Evolutionary conservation across 2,329 filamentous ascomycete genomes (phyloP).

Genomic region (Claviceps pazoutovae): DNA sequence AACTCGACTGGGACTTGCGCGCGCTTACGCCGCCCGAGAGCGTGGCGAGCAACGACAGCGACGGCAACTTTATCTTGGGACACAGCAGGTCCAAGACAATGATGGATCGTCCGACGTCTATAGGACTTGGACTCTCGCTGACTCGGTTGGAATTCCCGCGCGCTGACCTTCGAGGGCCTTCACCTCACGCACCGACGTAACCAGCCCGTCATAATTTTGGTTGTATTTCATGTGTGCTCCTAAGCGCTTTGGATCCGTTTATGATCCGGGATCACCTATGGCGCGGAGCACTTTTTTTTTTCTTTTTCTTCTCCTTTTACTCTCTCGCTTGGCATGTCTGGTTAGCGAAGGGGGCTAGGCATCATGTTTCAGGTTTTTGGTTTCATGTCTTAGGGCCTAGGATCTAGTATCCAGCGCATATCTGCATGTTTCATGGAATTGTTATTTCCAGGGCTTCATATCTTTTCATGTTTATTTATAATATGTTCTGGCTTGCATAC

Average conservation of each 20-base stretch:
- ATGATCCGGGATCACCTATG: neutral
- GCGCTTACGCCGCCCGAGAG: slow-evolving; percentile 18
- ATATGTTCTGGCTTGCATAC: neutral
- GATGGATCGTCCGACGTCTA: slow-evolving; percentile 5
- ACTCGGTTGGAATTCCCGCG: slow-evolving; percentile 11
- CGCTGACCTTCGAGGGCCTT: slow-evolving; percentile 4
- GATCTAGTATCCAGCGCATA: neutral
- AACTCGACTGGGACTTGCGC: slow-evolving; percentile 14
- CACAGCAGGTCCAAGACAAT: slow-evolving; percentile 24
- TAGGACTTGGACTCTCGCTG: slow-evolving; percentile 14
- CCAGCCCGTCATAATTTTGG: slow-evolving; percentile 10
- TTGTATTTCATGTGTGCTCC: no score
- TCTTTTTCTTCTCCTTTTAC: neutral
- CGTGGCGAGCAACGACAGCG: slow-evolving; percentile 13
- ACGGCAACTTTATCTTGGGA: slow-evolving; percentile 15
- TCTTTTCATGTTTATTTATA: neutral
- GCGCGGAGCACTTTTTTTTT: neutral
- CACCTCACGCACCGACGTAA: slow-evolving; percentile 9
- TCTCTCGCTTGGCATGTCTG: neutral
- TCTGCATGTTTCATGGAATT: no score
- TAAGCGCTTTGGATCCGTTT: neutral
- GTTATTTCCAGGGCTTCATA: neutral
- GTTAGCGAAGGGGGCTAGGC: neutral
- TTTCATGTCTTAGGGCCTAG: neutral
- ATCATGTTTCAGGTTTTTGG: neutral